Conservation (phyloP, 352 stramenopile genomes). For the Hyaloperonospora brassicae region DNA sequence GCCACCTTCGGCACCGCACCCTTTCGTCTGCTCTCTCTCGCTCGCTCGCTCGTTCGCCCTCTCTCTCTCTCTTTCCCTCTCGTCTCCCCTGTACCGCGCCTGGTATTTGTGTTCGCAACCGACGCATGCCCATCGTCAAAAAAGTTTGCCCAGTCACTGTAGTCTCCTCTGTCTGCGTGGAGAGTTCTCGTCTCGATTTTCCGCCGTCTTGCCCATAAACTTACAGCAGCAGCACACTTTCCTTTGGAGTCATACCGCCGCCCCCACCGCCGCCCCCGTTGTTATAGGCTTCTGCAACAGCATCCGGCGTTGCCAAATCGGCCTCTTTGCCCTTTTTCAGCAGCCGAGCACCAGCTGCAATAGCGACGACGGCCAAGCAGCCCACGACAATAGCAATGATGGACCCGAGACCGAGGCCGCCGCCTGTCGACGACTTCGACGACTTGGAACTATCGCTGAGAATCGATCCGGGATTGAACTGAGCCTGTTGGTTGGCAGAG, state of each 20-base stretch:
- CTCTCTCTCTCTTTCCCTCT: constrained; percentile 7
- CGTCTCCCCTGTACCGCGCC: constrained; percentile 7
- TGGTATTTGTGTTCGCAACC: constrained; percentile 16
- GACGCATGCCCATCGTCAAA: constrained; percentile 23
- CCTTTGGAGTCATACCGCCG: constrained; percentile 70
- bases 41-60: constrained; percentile 11
- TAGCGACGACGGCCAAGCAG: constrained; percentile 62
- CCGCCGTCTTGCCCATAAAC: constrained; percentile 29
- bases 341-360: constrained; percentile 57
- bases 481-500: constrained; percentile 30
- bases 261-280: constrained; percentile 37
- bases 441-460: constrained; percentile 19
- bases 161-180: constrained; percentile 21
- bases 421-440: neutral
- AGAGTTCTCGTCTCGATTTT: neutral
- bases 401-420: constrained; percentile 27
- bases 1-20: constrained; percentile 24
- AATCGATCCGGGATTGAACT: constrained; percentile 31
- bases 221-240: constrained; percentile 79
- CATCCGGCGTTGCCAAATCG: constrained; percentile 38
- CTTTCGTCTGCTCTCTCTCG: constrained; percentile 6
- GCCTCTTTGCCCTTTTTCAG: constrained; percentile 61
- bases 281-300: constrained; percentile 44
- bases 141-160: constrained; percentile 31
- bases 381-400: constrained; percentile 60